These are phyloP conservation scores for Lecanicillium sp. DNA, from an alignment of 2,329 filamentous ascomycete species.

Conservation along the genomic window DNA sequence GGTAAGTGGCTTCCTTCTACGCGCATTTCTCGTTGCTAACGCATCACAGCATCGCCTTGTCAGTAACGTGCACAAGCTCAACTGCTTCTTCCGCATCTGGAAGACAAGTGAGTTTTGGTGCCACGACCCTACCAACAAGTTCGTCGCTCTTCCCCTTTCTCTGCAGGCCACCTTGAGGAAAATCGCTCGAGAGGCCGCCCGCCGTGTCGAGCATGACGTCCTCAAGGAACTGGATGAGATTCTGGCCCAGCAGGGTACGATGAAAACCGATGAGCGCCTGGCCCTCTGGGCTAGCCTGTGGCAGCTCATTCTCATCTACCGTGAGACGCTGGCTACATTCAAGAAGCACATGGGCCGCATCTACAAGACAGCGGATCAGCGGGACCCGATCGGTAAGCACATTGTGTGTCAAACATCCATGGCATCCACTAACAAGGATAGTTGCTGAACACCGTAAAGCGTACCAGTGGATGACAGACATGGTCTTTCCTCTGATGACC, in stretches of 20 bases:
- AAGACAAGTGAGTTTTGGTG: conserved; percentile 37
- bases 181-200: conserved; percentile 33
- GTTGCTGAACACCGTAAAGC: conserved; percentile 17
- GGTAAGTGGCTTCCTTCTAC: conserved; percentile 25
- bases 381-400: conserved; percentile 20
- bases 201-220: conserved; percentile 33
- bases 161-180: conserved; percentile 35
- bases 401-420: no score
- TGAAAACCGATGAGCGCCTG: conserved; percentile 34
- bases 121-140: conserved; percentile 31
- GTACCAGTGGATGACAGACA: conserved; percentile 26
- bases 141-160: conserved; percentile 32
- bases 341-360: conserved; percentile 24
- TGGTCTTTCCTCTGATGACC: conserved; percentile 33
- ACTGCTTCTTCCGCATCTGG: conserved; percentile 46
- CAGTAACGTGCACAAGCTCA: conserved; percentile 38
- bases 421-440: conserved; percentile 8
- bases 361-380: conserved; percentile 19
- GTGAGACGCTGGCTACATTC: conserved; percentile 32
- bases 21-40: neutral
- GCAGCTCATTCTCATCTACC: conserved; percentile 45
- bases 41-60: conserved; percentile 33
- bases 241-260: conserved; percentile 32
- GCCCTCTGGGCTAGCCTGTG: conserved; percentile 44
- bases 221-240: conserved; percentile 35